phyloP scores from a whole-genome alignment of 768 basidiomycete genomes.

The Podaxis sp. region DNA sequence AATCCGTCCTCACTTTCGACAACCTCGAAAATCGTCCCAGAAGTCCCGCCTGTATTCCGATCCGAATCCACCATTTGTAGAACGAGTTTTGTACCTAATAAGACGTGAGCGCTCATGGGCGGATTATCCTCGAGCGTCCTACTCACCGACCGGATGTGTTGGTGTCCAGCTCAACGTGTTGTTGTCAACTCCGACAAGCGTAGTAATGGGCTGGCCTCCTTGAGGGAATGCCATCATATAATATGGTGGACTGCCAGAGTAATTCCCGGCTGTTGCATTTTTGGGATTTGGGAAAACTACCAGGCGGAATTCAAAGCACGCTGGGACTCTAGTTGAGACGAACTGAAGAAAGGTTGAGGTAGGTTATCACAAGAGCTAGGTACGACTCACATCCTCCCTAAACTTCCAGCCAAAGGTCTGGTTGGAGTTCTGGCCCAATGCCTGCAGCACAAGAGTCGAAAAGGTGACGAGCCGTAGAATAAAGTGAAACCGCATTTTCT shows the following conservation, averaged over 20 bases:
- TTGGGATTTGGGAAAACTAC: slow-evolving; percentile 8
- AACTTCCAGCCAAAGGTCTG: slow-evolving; percentile 34
- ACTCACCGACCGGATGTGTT: slow-evolving; percentile 38
- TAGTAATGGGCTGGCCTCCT: slow-evolving; percentile 32
- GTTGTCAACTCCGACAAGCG: slow-evolving; percentile 31
- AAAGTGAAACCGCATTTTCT: neutral
- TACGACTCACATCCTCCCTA: slow-evolving; percentile 23
- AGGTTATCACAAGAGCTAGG: neutral
- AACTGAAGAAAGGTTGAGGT: neutral
- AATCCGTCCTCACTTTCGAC: slow-evolving; percentile 26
- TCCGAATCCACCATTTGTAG: slow-evolving; percentile 43
- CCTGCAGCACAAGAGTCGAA: slow-evolving; percentile 3
- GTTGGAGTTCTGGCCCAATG: slow-evolving; percentile 15
- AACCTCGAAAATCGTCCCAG: slow-evolving; percentile 33
- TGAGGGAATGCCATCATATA: slow-evolving; percentile 40
- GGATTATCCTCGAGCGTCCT: neutral
- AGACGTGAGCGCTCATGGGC: neutral
- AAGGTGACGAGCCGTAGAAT: neutral
- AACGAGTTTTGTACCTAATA: slow-evolving; percentile 40
- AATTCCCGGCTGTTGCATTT: slow-evolving; percentile 12
- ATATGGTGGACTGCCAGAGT: slow-evolving; percentile 32
- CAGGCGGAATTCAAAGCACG: neutral
- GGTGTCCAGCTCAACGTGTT: slow-evolving; percentile 35
- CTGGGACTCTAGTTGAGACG: slow-evolving; percentile 6
- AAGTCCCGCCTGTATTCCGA: slow-evolving; percentile 40